Evolutionary conservation across 176 grass and related monocot genomes (phyloP), one percentile per base, ranked within the genome.

Genomic region (Oryza officinalis): DNA sequence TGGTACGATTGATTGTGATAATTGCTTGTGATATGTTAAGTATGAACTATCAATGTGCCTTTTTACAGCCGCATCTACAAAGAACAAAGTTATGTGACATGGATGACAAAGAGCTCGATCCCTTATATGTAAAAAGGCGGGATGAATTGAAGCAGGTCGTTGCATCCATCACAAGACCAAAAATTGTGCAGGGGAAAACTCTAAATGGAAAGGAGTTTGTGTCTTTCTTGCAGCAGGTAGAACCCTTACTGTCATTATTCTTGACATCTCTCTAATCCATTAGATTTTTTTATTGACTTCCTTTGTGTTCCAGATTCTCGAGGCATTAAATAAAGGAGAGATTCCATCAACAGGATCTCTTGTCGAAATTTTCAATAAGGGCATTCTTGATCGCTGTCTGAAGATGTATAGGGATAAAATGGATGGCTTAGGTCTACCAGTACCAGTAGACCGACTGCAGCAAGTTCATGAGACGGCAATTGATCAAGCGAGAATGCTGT

Each of bases 311-410:
- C 74, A 99, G 96, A 99, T 99, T 68, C 87, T 99, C 54, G 96
- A 99, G 41, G 96, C 96, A 81, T 89, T 99, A 86, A 99, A 99
- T 77, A 89, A 94, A 93, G 96, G 96, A 67, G 96, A 99, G 89
- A 99, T 99, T 83, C 96, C 96, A 67, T 92, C 93, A 64, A 96
- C 91, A 0, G 93, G 96, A 8, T 99, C 96, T 80, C 83, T 99
- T 63, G 96, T 99, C 71, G 93, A 99, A 88, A 90, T 96, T 59
- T 99, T 99, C 80, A 99, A 96, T 76, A 96, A 96, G 88, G 96
- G 75, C 64, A 96, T 99, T 85, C 89, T 99, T 75, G 96, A 99
- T 30, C 89, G 86, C 68, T 96, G 96, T 85, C 80, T 99, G 83
- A 96, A 92, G 77, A 71, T 86, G 15, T 99, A 99, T 74, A 89